Evolutionary conservation across 2,329 filamentous ascomycete species (phyloP).

Genomic region (Pseudogymnoascus sp.): DNA sequence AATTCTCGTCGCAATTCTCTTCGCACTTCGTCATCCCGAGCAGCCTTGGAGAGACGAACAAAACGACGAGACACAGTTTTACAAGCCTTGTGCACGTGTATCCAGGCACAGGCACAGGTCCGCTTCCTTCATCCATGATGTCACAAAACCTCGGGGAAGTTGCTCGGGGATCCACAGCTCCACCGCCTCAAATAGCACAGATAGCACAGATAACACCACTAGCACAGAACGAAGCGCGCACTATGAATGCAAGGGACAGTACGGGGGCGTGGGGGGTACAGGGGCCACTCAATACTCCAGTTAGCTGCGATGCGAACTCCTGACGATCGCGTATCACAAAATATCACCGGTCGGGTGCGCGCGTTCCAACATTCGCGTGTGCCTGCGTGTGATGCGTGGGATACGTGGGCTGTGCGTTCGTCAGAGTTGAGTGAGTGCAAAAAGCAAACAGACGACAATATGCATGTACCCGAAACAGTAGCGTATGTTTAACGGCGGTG

Average conservation of each 20-base stretch:
- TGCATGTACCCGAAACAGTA: background rate
- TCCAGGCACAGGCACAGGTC: background rate
- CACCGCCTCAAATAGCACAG: background rate
- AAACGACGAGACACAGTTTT: background rate
- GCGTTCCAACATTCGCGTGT: background rate
- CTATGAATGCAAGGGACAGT: background rate
- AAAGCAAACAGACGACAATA: background rate
- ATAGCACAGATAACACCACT: background rate
- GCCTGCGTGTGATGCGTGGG: background rate
- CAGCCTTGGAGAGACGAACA: background rate
- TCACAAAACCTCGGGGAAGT: background rate
- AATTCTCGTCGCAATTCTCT: background rate
- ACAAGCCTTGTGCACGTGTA: background rate
- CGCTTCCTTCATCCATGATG: background rate
- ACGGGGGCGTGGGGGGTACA: background rate
- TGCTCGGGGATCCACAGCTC: background rate
- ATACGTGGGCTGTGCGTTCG: too few species aligned
- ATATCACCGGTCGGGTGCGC: background rate
- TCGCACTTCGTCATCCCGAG: background rate
- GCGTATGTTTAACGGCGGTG: background rate
- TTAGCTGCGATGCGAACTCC: background rate
- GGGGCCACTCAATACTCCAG: background rate
- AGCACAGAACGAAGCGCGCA: background rate
- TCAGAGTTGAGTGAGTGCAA: background rate
- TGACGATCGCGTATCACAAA: slow-evolving; percentile 5